A percentile compares a stretch with the other conserved stretches of the same genome.
Evolutionary conservation across 2,329 filamentous ascomycete species (phyloP).

Genomic region (Monosporascus sp.): DNA sequence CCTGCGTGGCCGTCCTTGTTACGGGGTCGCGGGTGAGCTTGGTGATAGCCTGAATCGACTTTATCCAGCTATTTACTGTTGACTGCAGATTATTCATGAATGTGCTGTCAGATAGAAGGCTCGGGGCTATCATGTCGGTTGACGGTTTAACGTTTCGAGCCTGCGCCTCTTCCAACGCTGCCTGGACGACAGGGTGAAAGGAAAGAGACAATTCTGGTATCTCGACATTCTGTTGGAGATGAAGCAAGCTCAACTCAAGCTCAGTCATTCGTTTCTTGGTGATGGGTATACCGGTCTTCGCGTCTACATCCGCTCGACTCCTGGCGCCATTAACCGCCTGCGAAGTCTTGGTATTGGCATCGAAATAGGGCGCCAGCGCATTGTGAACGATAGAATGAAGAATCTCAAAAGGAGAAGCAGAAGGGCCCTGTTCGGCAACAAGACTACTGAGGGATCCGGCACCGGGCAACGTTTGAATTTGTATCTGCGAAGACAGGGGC

Average conservation of each 20-base stretch:
- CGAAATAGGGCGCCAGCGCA: constrained; percentile 91
- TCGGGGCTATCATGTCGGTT: constrained; percentile 70
- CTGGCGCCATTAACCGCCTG: constrained; percentile 62
- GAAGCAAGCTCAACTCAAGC: constrained; percentile 80
- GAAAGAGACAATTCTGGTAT: constrained; percentile 88
- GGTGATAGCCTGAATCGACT: constrained; percentile 94
- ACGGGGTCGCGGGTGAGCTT: constrained; percentile 84
- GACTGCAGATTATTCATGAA: constrained; percentile 93
- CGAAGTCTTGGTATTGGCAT: constrained; percentile 85
- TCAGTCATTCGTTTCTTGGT: constrained; percentile 97
- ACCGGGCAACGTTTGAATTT: constrained; percentile 87
- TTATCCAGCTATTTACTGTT: constrained; percentile 96
- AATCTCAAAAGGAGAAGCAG: constrained; percentile 83
- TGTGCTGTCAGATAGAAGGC: constrained; percentile 78
- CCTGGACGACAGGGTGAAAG: constrained; percentile 84
- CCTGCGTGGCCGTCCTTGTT: constrained; percentile 78
- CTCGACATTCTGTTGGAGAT: constrained; percentile 96
- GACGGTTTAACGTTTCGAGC: constrained; percentile 63
- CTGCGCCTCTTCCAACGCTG: constrained; percentile 73
- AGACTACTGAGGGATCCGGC: constrained; percentile 64
- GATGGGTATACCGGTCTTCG: constrained; percentile 92
- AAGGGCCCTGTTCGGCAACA: constrained; percentile 64
- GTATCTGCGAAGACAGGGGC: constrained; percentile 82
- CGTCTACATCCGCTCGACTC: constrained; percentile 77
- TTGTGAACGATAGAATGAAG: constrained; percentile 89